Conservation (phyloP, 805 yeast species). For the Sugiyamaella lignohabitans region DNA sequence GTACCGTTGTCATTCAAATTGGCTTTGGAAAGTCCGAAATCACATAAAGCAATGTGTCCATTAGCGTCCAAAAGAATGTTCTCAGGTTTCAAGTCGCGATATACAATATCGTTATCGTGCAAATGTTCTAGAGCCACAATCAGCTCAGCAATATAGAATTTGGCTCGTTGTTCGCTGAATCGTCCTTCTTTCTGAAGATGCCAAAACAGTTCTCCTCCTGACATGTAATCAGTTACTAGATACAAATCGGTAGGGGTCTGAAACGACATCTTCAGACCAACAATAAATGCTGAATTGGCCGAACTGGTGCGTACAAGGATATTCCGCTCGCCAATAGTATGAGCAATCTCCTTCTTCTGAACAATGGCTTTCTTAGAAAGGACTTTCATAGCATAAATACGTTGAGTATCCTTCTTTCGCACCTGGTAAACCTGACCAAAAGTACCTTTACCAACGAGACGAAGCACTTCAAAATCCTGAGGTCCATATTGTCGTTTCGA, state of each 20-base stretch:
- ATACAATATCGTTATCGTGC: constrained; percentile 92
- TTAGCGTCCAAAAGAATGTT: constrained; percentile 91
- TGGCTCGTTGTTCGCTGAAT: constrained; percentile 87
- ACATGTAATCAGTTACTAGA: constrained; percentile 94
- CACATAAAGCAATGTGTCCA: constrained; percentile 96
- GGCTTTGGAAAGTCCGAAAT: constrained; percentile 94
- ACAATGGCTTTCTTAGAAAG: constrained; percentile 91
- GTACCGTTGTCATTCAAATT: constrained; percentile 80
- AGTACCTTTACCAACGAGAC: constrained; percentile 91
- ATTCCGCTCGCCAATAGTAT: constrained; percentile 94
- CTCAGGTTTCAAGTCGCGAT: constrained; percentile 96
- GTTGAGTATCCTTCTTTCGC: constrained; percentile 76
- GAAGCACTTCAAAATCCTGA: constrained; percentile 84
- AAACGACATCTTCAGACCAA: constrained; percentile 90
- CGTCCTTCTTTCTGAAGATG: constrained; percentile 96
- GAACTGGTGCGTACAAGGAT: constrained; percentile 89
- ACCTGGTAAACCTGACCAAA: constrained; percentile 98
- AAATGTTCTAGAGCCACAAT: constrained; percentile 89
- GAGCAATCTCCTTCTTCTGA: constrained; percentile 95
- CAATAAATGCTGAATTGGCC: constrained; percentile 86
- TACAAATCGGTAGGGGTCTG: constrained; percentile 92
- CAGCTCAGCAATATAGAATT: constrained; percentile 93
- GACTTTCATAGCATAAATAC: constrained; percentile 97
- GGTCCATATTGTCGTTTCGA: constrained; percentile 75
- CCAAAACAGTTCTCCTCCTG: constrained; percentile 97